Evolutionary conservation across 2,329 filamentous ascomycete genomes (phyloP), one percentile per base, ranked within the genome.

Genomic region (Aureobasidium leucospermi): DNA sequence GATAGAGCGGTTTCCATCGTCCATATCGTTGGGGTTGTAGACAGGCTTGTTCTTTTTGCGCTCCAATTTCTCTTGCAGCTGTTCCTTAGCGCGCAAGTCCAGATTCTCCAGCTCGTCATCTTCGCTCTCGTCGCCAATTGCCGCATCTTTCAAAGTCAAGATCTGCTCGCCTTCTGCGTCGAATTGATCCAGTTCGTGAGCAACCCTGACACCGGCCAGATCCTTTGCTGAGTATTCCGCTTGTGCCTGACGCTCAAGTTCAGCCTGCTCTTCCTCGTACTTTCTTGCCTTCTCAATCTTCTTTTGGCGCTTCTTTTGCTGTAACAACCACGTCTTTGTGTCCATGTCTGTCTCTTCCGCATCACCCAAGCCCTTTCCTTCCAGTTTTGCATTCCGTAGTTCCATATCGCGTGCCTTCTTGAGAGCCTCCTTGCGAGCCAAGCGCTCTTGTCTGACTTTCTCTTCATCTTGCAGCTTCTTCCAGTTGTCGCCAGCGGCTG

Each of bases 301-400:
- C 80, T 91, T 96, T 73, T 96, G 90, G 55, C 92, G 82, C 78
- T 96, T 97, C 80, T 96, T 97, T 72, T 93, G 87, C 61, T 87
- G 87, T 66, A 88, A 84, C 62, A 99, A 74, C 94, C 94, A 99
- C 1, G 88, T 80, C 71, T 89, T 89, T 13, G 93, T 89, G 71
- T 96, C 90, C 29, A 88, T 66, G 11, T 86, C 85, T 3, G 77
- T 82, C 6, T 78, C 85, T 46, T 86, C 86, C 0, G 77, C 78
- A 38, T 97, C 94, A 49, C 89, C 94, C 2, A 99, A 76, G 0
- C 92, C 88, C 70, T 88, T 86, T 61, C 94, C 94, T 69, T 94
- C 85, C 10, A 99, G 77, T 63, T 87, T 83, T 13, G 85, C 80
- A 68, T 86, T 83, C 58, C 90, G 85, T 73, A 90, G 88, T 3